phyloP scores from a whole-genome alignment of 345 rosid genomes.

The Linum lewisii region DNA sequence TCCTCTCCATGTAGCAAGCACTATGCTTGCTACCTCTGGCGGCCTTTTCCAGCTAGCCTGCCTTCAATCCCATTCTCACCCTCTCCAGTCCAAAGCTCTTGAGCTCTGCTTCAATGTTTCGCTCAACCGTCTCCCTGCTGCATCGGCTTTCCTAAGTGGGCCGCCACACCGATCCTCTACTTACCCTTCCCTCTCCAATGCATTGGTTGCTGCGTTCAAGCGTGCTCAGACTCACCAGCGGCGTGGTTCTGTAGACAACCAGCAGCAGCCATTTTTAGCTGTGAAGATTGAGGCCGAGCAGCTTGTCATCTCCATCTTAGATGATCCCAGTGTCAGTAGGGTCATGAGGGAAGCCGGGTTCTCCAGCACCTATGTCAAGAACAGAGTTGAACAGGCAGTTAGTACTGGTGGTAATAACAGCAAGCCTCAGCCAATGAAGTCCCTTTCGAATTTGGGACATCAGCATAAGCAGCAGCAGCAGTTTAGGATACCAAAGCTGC shows the following conservation, averaged over 20 bases:
- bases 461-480: background rate
- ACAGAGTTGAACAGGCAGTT: constrained; percentile 64
- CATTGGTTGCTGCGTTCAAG: constrained; percentile 92
- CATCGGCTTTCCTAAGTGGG: constrained; percentile 55
- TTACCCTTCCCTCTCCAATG: constrained; percentile 76
- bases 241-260: constrained; percentile 80
- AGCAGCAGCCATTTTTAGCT: constrained; percentile 82
- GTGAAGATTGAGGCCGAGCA: constrained; percentile 87
- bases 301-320: constrained; percentile 77
- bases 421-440: background rate
- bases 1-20: constrained; percentile 92
- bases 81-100: constrained; percentile 86
- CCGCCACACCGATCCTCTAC: constrained; percentile 28
- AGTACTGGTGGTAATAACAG: background rate
- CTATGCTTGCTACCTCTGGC: constrained; percentile 66
- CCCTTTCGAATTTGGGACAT: background rate
- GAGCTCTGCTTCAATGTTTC: constrained; percentile 99
- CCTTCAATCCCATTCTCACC: constrained; percentile 88
- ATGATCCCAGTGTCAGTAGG: constrained; percentile 96
- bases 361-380: constrained; percentile 81
- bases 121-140: constrained; percentile 86
- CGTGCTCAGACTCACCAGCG: constrained; percentile 98
- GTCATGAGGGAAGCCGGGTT: constrained; percentile 99
- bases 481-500: background rate
- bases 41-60: constrained; percentile 84